Base-by-base conservation (phyloP, 1,284 basidiomycete genomes). In the Ustilago trichophora region DNA sequence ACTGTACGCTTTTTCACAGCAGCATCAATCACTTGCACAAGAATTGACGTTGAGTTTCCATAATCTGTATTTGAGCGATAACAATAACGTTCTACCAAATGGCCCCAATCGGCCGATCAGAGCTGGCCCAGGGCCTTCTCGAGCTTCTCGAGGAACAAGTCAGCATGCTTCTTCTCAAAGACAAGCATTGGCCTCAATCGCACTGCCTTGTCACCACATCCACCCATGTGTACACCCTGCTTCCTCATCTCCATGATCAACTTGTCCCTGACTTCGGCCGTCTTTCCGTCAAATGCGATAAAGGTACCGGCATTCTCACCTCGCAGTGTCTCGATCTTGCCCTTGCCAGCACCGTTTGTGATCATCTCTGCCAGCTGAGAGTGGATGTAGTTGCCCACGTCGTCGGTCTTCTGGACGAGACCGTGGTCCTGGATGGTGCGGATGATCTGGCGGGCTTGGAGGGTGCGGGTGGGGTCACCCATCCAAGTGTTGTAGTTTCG, bases 381-480 rank as follows among this genome's bases (percentile, higher is more conserved):
- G 73, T 82, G 83, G 35, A 85, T 75, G 46, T 75, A 62, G 22
- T 77, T 72, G 35, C 84, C 84, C 25, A 83, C 80, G 11, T 69
- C 29, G 33, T 76, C 76, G 13, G 82, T 83, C 65, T 82, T 78
- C 27, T 77, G 37, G 29, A 84, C 80, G 31, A 85, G 80, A 31
- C 74, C 51, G 74, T 85, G 59, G 29, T 77, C 45, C 34, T 82
- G 48, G 69, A 87, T 85, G 44, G 84, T 70, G 32, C 81, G 70
- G 74, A 86, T 83, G 63, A 85, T 83, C 64, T 83, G 81, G 37
- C 83, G 77, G 0, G 85, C 85, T 77, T 86, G 85, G 35, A 86
- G 73, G 0, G 85, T 83, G 50, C 84, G 82, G 42, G 84, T 83
- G 7, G 85, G 85, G 70, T 86, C 83, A 27, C 83, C 84, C 74